Conservation (phyloP, 129 eudicot genomes). For the Centrapalus pauciflorus region DNA sequence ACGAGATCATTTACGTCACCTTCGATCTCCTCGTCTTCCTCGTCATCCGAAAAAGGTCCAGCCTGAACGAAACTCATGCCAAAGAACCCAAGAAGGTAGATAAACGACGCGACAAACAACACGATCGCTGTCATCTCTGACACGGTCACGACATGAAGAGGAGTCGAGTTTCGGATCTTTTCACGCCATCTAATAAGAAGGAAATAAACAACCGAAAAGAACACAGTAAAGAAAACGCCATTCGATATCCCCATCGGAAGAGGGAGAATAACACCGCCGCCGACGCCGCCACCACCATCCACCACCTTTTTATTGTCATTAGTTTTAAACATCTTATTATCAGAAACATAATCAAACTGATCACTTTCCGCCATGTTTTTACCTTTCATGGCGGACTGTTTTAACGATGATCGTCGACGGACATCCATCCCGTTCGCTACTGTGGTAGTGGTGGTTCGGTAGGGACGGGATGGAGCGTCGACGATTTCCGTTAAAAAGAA, state of each 20-base stretch:
- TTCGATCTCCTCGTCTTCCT: not conserved
- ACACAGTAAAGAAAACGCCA: conserved; percentile 26
- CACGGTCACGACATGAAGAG: conserved; percentile 19
- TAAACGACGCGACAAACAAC: conserved; percentile 20
- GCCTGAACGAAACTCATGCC: conserved; percentile 25
- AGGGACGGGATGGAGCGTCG: conserved; percentile 17
- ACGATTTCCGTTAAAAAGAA: not conserved
- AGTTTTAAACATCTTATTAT: not conserved
- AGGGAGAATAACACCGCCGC: too few relatives aligned
- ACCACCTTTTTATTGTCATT: conserved; percentile 14
- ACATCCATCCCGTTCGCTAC: conserved; percentile 18
- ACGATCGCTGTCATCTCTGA: conserved; percentile 22
- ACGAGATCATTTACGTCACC: not conserved
- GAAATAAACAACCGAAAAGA: conserved; percentile 26
- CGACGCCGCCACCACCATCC: not conserved
- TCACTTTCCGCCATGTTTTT: not conserved
- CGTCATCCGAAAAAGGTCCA: not conserved
- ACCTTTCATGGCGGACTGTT: conserved; percentile 6
- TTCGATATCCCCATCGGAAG: conserved; percentile 17
- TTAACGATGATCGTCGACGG: conserved; percentile 17
- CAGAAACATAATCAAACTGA: not conserved
- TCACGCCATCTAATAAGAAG: conserved; percentile 30
- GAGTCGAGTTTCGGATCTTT: conserved; percentile 29
- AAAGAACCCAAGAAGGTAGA: conserved; percentile 34
- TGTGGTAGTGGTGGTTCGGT: not conserved